Evolutionary conservation across 148 eudicot species (phyloP), one percentile per base, ranked within the genome.

Genomic region (Silene conica): DNA sequence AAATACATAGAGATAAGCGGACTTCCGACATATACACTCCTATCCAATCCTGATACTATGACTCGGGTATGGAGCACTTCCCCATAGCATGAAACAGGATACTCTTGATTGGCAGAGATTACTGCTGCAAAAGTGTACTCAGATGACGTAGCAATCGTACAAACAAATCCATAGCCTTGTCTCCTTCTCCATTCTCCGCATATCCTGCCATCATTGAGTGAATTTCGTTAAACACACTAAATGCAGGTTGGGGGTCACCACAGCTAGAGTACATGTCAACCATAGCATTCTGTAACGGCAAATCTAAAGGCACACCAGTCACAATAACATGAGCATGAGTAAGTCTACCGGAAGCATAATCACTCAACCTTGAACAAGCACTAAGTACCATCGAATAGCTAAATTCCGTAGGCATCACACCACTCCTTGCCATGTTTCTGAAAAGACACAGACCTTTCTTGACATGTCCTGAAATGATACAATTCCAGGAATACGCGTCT

Each of bases 221-320:
- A 54, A 93, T 93, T 71, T 77, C 82, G 54, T 71, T 41, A 77
- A 93, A 93, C 23, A 91, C 80, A 56, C 43, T 45, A 63, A 73
- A 79, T 1, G 97, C 97, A 8, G 86, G 76, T 26, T 61, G 28
- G 26, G 79, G 80, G 26, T 88, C 87, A 23, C 90, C 80, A 67
- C 91, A 91, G 79, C 85, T 87, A 66, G 88, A 89, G 74, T 93
- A 93, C 95, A 93, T 88, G 73, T 93, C 92, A 62, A 93, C 77
- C 76, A 93, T 78, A 28, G 97, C 86, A 82, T 93, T 93, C 72
- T 83, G 83, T 85, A 91, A 82, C 9, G 91, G 91, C 71, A 90
- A 79, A 80, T 93, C 97, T 25, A 80, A 22, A 15, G 75, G 68
- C n/a, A 77, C 82, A 23, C 90, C 88, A 26, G 87, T 87, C 9